Base-by-base conservation (phyloP, 2,329 filamentous ascomycete genomes). In the Knufia petricola region DNA sequence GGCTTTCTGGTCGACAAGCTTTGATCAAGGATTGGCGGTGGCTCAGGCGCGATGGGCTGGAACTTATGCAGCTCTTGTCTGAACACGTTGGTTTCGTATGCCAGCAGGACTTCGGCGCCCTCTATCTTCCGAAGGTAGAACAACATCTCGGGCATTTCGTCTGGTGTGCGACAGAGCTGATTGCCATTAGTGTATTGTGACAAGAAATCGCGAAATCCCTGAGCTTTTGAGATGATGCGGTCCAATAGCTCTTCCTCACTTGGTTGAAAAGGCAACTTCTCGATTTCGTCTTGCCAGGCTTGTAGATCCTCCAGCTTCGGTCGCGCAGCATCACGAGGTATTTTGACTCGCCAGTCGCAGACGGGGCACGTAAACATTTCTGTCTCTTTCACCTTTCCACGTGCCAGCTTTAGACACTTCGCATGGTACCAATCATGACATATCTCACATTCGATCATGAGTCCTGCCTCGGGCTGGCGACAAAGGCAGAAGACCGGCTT, bases 381-480 rank as follows among this genome's bases (percentile, higher is more conserved):
- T 54, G 95, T 90, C 62, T 96, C 92, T 68, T 96, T 96, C 59
- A 98, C 87, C 63, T 96, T 98, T 46, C 92, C 92, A 43, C 92
- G 81, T 2, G 92, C 92, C 61, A 98, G 95, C 71, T 98, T 98
- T 31, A 98, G 74, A 60, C 92, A 98, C 66, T 95, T 96, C 52
- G 92, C 90, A 61, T 98, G 92, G 62, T 98, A 98, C 92, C 92
- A 98, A 70, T 98, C 92, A 61, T 95, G 90, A 66, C 92, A 98
- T 32, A 95, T 75, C 64, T 96, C 92, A 64, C 92, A 98, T 67
- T 98, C 92, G 59, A 98, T 96, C 92, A 98, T 98, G 84, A 96
- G 94, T 45, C 92, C 92, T 31, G 90, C 88, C 66, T 98, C 92
- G 4, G 87, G 79, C 54, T 83, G 87, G 51, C 92, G 81, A 68